Evolutionary conservation across 345 rosid genomes (phyloP).

Genomic region (Laguncularia racemosa): DNA sequence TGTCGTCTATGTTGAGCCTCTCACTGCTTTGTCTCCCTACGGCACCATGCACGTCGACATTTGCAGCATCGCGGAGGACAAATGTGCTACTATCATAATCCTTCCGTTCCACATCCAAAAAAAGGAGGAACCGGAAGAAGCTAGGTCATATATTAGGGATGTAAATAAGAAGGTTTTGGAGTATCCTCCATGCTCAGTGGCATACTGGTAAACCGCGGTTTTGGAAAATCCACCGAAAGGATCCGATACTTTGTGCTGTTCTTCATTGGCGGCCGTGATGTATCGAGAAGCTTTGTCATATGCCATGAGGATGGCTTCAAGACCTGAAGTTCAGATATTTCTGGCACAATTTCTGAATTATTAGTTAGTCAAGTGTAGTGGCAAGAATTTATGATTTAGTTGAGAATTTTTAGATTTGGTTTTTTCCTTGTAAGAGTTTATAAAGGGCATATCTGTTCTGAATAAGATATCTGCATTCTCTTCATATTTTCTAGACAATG

Average conservation of each 20-base stretch:
- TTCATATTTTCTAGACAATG: too few species aligned
- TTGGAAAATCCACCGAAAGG: slow-evolving; percentile 12
- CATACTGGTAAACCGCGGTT: slow-evolving; percentile 66
- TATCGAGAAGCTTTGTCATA: slow-evolving; percentile 63
- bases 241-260: slow-evolving; percentile 22
- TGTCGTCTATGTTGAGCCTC: slow-evolving; percentile 19
- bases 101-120: slow-evolving; percentile 46
- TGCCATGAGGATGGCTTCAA: slow-evolving; percentile 47
- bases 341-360: too few species aligned
- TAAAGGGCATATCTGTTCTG: too few species aligned
- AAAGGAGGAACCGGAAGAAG: slow-evolving; percentile 33
- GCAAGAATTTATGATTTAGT: too few species aligned
- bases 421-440: too few species aligned
- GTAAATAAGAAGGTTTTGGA: slow-evolving; percentile 45
- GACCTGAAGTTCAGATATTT: slow-evolving; percentile 16
- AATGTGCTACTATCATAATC: slow-evolving; percentile 34
- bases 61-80: slow-evolving; percentile 52
- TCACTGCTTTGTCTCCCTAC: slow-evolving; percentile 53
- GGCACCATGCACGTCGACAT: slow-evolving; percentile 58
- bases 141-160: slow-evolving; percentile 27
- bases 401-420: too few species aligned
- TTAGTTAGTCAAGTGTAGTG: too few species aligned
- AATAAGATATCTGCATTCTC: too few species aligned
- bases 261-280: slow-evolving; percentile 54
- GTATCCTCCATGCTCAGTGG: slow-evolving; percentile 53